Evolutionary conservation across 1,139 yeast species (phyloP).

Genomic region (Taphrina deformans): DNA sequence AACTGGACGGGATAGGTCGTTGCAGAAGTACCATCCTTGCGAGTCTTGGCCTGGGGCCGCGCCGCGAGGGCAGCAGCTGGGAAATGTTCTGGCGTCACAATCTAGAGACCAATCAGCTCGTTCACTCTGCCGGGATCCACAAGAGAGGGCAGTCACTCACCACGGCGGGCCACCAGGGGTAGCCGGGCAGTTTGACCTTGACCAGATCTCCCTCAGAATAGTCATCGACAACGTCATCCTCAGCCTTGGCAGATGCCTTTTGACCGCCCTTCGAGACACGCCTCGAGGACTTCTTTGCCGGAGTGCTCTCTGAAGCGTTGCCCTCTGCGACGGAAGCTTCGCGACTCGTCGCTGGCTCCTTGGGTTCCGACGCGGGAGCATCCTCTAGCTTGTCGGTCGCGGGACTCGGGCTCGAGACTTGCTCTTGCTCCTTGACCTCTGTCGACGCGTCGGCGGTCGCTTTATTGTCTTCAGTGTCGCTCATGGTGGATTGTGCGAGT

Average conservation of each 20-base stretch:
- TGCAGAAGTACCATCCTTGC: constrained; percentile 28
- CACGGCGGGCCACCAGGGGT: constrained; percentile 36
- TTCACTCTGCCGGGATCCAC: neutral
- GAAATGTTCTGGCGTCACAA: constrained; percentile 27
- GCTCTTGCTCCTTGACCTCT: neutral
- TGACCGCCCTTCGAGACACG: neutral
- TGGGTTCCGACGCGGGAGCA: neutral
- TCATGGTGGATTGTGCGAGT: neutral
- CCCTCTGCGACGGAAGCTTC: neutral
- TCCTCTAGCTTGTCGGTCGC: neutral
- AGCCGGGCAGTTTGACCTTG: constrained; percentile 32
- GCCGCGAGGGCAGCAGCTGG: constrained; percentile 29
- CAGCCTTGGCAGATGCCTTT: constrained; percentile 8
- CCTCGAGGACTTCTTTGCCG: constrained; percentile 4
- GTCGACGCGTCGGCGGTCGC: neutral
- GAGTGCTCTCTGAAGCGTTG: neutral
- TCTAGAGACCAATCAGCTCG: neutral
- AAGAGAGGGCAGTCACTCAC: constrained; percentile 1
- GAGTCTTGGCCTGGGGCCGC: constrained; percentile 14
- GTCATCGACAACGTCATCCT: neutral
- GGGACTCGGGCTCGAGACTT: neutral
- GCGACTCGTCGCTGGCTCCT: neutral
- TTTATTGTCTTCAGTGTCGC: constrained; percentile 13
- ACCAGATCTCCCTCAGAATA: constrained; percentile 32
- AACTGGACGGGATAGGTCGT: constrained; percentile 25